These are phyloP conservation scores for Pittosporum tobira DNA, from an alignment of 129 eudicot species.

Conservation along the genomic window DNA sequence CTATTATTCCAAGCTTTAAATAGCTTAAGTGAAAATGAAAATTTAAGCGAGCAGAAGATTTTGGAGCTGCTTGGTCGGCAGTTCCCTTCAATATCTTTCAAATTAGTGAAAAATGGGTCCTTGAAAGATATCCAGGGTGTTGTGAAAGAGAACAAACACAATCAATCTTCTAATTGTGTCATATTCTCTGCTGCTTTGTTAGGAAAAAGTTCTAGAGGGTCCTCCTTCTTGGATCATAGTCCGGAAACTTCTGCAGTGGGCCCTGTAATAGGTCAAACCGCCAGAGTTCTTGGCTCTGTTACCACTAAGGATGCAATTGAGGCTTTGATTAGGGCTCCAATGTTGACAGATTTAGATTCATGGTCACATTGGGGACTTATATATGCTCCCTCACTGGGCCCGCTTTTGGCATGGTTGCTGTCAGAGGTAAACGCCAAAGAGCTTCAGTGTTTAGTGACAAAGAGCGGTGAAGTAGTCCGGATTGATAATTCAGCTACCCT, in stretches of 20 bases:
- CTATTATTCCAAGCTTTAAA: conserved; percentile 61
- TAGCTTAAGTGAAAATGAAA: conserved; percentile 36
- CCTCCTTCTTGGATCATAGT: conserved; percentile 9
- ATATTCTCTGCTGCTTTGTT: conserved; percentile 63
- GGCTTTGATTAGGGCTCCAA: conserved; percentile 63
- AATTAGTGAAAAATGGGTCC: conserved; percentile 27
- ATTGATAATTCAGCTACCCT: conserved; percentile 67
- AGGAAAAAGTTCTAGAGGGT: conserved; percentile 1
- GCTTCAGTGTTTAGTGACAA: conserved; percentile 63
- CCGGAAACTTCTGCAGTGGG: conserved; percentile 12
- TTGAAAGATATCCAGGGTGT: conserved; percentile 16
- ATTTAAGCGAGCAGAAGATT: conserved; percentile 38
- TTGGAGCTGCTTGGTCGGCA: conserved; percentile 56
- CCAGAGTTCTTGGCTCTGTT: conserved; percentile 22
- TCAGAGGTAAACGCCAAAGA: conserved; percentile 59
- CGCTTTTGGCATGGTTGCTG: conserved; percentile 70
- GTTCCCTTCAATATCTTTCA: conserved; percentile 60
- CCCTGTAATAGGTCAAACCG: conserved; percentile 2
- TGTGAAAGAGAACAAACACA: conserved; percentile 21
- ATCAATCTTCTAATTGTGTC: conserved; percentile 27
- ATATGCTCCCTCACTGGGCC: conserved; percentile 82
- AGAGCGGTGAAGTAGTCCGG: conserved; percentile 61
- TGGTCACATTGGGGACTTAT: conserved; percentile 79
- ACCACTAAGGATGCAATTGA: conserved; percentile 55
- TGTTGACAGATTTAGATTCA: conserved; percentile 54